Conservation (phyloP, 2,329 filamentous ascomycete species). For the Colletotrichum graminicola region DNA sequence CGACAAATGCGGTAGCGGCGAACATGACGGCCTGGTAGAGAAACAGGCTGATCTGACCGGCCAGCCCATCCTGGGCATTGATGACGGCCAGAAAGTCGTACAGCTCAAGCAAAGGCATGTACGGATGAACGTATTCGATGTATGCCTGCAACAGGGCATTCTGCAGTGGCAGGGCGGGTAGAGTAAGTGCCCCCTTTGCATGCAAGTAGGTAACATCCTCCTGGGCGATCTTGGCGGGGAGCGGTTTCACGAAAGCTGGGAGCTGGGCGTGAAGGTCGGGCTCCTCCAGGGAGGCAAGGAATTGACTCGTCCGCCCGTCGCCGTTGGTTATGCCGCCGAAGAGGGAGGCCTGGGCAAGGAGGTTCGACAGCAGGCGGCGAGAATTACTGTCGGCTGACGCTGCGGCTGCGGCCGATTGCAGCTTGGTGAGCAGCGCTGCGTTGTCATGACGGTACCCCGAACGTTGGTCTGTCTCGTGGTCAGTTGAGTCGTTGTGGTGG, state of each 20-base stretch:
- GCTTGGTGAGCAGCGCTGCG: conserved; percentile 48
- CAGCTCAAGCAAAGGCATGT: conserved; percentile 88
- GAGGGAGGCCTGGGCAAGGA: conserved; percentile 46
- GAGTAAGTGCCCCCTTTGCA: conserved; percentile 84
- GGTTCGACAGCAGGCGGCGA: conserved; percentile 41
- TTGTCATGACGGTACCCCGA: conserved; percentile 53
- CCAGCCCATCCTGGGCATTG: conserved; percentile 74
- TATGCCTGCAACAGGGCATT: conserved; percentile 86
- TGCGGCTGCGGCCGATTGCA: conserved; percentile 45
- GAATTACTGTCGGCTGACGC: conserved; percentile 43
- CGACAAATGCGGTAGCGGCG: conserved; percentile 87
- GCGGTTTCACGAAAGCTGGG: conserved; percentile 80
- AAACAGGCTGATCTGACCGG: conserved; percentile 83
- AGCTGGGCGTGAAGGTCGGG: conserved; percentile 62
- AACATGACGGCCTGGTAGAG: conserved; percentile 97
- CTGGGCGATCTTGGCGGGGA: conserved; percentile 80
- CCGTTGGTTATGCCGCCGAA: conserved; percentile 47
- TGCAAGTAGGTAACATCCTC: conserved; percentile 88
- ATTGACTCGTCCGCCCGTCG: conserved; percentile 56
- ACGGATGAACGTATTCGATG: conserved; percentile 91
- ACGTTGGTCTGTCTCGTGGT: conserved; percentile 56
- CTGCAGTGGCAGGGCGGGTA: conserved; percentile 78
- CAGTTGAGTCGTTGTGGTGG: conserved; percentile 44
- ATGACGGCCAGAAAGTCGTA: conserved; percentile 71
- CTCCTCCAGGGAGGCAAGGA: conserved; percentile 62